Base-by-base conservation (phyloP, 2,329 filamentous ascomycete species). In the Amphichorda felina region DNA sequence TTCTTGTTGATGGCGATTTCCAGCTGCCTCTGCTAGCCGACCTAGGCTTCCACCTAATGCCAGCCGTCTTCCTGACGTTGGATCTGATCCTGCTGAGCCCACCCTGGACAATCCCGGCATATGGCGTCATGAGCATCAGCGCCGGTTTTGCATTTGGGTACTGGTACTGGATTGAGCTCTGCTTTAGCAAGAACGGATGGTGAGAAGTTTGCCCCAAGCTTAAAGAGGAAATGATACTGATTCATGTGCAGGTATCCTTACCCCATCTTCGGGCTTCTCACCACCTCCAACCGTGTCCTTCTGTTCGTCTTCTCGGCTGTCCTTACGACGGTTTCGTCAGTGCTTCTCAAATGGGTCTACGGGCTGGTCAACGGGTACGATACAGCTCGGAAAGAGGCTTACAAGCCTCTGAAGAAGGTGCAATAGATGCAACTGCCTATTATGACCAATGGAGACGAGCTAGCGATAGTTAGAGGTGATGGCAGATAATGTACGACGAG, bases 81-180 rank as follows among this genome's bases (percentile, higher is more conserved):
- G 82, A 88, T 49, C 58, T 82, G 13, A 51, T 86, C 14, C 61
- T 86, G 27, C 63, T 86, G 31, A 82, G 75, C 32, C 82, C 82
- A 9, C 82, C 82, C 1, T 86, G 80, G 75, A 77, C 77, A 0
- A 71, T 82, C 40, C 64, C 68, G 8, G 65, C 66, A 7, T 62
- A 75, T n/a, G 64, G 68, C 2, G 71, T 76, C 4, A 64, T 82
- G 48, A 58, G 60, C 2, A 49, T 82, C 18, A 76, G 73, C 43
- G 68, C 68, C 10, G 50, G 44, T 2, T 56, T 85, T 30, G 79
- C 79, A 0, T 74, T 82, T 41, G 52, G 59, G 3, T 88, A 88
- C 54, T 88, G 81, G 80, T 70, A 70, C 43, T 88, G 82, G 82
- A 72, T 86, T 17, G 80, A 87, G 55, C 65, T 74, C 17, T 86